phyloP scores from a whole-genome alignment of 768 basidiomycete genomes.

The Pholiota molesta region DNA sequence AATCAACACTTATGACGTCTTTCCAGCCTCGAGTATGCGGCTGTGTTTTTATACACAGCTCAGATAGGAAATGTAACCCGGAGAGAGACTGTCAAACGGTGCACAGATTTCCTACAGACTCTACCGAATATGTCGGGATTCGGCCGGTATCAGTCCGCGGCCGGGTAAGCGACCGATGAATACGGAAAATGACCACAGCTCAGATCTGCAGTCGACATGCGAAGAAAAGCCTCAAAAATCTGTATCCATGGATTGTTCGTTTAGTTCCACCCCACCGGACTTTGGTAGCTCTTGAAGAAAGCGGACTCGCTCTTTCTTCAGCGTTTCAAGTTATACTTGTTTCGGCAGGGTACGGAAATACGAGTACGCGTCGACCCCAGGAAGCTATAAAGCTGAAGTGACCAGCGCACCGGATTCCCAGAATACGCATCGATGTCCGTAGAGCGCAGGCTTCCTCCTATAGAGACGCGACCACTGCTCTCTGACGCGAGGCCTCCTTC shows the following conservation, averaged over 20 bases:
- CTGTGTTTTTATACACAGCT: conserved; percentile 6
- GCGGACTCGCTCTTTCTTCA: conserved; percentile 19
- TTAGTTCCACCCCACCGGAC: conserved; percentile 24
- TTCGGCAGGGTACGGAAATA: conserved; percentile 35
- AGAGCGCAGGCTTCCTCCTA: conserved; percentile 46
- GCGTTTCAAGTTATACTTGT: conserved; percentile 35
- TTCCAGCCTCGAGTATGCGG: conserved; percentile 3
- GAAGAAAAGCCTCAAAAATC: conserved; percentile 36
- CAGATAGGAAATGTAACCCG: conserved; percentile 10
- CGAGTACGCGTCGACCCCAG: conserved; percentile 23
- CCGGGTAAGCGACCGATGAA: conserved; percentile 41
- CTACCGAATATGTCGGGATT: conserved; percentile 27
- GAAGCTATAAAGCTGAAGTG: conserved; percentile 28
- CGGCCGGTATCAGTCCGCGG: conserved; percentile 34
- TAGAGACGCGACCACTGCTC: conserved; percentile 63
- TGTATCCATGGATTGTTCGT: conserved; percentile 40
- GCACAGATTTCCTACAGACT: conserved; percentile 9
- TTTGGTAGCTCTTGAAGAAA: conserved; percentile 16
- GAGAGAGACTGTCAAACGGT: conserved; percentile 19
- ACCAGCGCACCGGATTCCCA: conserved; percentile 21
- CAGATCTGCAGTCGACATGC: conserved; percentile 36
- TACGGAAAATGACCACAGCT: conserved; percentile 45
- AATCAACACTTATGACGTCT: conserved; percentile 9
- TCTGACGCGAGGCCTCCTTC: conserved; percentile 44
- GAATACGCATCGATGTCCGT: conserved; percentile 45